Percentiles rank a stretch among this genome's conserved stretches.
Conservation (phyloP, 176 grass and related monocot genomes). For the Typha latifolia region DNA sequence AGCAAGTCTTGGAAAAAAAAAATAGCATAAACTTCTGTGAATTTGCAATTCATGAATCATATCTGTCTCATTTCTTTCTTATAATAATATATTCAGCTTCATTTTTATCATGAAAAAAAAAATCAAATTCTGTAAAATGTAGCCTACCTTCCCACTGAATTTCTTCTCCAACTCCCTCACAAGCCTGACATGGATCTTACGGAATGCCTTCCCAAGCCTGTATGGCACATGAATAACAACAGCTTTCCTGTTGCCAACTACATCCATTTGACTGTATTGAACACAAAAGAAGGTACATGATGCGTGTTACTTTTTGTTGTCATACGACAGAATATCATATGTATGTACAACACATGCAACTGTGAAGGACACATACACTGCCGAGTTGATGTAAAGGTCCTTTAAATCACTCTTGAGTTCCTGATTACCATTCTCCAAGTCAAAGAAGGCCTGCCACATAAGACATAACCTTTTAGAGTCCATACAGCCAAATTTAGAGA, state of each 20-base stretch:
- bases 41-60: too few species aligned
- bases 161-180: constrained; percentile 98
- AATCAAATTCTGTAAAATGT: neutral
- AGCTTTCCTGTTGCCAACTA: constrained; percentile 76
- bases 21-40: too few species aligned
- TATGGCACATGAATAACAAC: constrained; percentile 84
- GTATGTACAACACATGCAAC: too few species aligned
- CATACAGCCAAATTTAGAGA: neutral
- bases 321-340: neutral
- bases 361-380: constrained; percentile 26
- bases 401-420: constrained; percentile 93
- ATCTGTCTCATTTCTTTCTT: too few species aligned
- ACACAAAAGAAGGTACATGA: neutral
- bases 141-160: constrained; percentile 80
- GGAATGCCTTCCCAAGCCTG: constrained; percentile 75
- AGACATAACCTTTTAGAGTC: neutral
- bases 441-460: constrained; percentile 64
- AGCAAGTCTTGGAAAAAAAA: too few species aligned
- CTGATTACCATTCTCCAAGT: constrained; percentile 79
- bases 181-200: constrained; percentile 82
- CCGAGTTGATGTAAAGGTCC: constrained; percentile 85
- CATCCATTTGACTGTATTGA: constrained; percentile 59
- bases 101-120: too few species aligned
- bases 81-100: too few species aligned
- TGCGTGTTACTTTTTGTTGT: neutral